Conservation (phyloP, 495 filamentous ascomycete species). For the Letharia lupina region DNA sequence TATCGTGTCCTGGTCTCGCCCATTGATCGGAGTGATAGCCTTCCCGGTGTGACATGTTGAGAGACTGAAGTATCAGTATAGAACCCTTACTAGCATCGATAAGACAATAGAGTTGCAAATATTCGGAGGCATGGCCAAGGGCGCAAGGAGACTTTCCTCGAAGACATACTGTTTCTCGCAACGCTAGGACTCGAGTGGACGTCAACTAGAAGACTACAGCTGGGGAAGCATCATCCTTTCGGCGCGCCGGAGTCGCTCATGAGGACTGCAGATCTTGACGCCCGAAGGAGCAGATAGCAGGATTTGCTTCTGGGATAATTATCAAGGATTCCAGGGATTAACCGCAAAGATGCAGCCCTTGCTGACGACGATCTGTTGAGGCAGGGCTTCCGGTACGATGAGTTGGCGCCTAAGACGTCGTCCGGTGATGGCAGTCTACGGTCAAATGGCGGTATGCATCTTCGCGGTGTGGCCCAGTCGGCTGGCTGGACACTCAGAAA, state of each 20-base stretch:
- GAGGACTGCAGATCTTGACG: constrained; percentile 24
- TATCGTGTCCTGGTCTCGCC: constrained; percentile 10
- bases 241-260: constrained; percentile 5
- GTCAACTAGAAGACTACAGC: background rate
- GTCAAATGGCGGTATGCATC: constrained; percentile 17
- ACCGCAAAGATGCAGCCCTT: constrained; percentile 6
- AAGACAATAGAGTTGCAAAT: background rate
- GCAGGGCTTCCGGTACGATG: constrained; percentile 18
- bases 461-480: constrained; percentile 11
- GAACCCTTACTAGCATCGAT: background rate
- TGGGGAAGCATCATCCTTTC: constrained; percentile 4
- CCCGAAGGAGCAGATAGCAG: constrained; percentile 15
- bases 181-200: constrained; percentile 1
- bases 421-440: constrained; percentile 8
- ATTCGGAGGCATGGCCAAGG: constrained; percentile 4
- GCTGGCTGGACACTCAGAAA: constrained; percentile 1
- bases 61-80: constrained; percentile 13
- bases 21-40: constrained; percentile 14
- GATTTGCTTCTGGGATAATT: background rate
- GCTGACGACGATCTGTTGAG: background rate
- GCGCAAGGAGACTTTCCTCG: background rate
- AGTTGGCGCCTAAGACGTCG: constrained; percentile 19
- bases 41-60: constrained; percentile 13
- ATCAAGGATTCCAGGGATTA: constrained; percentile 11
- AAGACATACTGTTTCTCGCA: constrained; percentile 12